Conservation (phyloP, 2,329 filamentous ascomycete species). For the Paraconiothyrium brasiliense region DNA sequence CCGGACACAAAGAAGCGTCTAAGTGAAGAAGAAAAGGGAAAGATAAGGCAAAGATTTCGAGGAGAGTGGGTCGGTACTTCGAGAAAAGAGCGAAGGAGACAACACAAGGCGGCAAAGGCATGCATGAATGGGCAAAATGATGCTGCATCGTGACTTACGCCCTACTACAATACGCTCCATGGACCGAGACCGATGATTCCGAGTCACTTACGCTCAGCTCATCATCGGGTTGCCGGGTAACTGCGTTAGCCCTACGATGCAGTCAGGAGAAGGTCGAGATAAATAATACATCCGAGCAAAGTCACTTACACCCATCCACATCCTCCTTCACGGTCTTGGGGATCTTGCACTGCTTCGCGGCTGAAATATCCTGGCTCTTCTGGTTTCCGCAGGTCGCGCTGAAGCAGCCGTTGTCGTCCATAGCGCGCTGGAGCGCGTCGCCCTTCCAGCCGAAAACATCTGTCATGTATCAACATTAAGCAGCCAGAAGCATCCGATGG, state of each 20-base stretch:
- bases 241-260: conserved; percentile 4
- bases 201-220: background rate
- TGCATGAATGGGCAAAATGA: conserved; percentile 1
- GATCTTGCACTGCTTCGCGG: conserved; percentile 27
- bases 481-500: background rate
- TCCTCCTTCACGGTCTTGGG: conserved; percentile 29
- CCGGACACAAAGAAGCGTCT: conserved; percentile 25
- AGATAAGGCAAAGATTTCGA: conserved; percentile 37
- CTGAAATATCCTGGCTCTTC: conserved; percentile 24
- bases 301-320: conserved; percentile 29
- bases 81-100: conserved; percentile 40
- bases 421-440: conserved; percentile 29
- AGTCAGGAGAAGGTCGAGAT: background rate
- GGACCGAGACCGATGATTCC: background rate
- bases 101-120: conserved; percentile 36
- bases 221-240: conserved; percentile 8
- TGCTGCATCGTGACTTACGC: background rate
- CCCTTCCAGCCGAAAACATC: conserved; percentile 35
- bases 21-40: conserved; percentile 22
- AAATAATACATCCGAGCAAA: background rate
- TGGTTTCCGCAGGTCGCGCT: conserved; percentile 24
- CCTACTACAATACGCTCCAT: background rate
- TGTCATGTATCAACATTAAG: conserved; percentile 9
- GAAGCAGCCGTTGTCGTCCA: conserved; percentile 34
- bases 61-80: conserved; percentile 39